Percentiles rank a stretch among this genome's conserved stretches.
Evolutionary conservation across 1,284 basidiomycete genomes (phyloP).

Genomic region (Puccinia brachypodii): DNA sequence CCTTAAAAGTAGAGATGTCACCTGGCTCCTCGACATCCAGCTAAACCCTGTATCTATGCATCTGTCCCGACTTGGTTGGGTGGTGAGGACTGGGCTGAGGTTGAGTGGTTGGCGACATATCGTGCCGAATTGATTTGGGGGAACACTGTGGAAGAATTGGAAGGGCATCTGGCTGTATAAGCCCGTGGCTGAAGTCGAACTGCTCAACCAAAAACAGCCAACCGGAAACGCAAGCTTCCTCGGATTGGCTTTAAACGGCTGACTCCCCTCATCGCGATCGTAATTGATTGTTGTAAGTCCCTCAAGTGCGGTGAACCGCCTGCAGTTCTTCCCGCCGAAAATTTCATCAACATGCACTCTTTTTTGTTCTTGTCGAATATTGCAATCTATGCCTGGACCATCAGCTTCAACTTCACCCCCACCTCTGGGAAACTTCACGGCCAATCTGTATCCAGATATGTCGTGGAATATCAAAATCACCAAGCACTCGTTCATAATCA

Average conservation of each 20-base stretch:
- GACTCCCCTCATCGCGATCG: no score
- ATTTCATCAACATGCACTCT: conserved; percentile 15
- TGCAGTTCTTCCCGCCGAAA: neutral
- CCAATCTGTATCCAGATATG: neutral
- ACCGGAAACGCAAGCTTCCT: neutral
- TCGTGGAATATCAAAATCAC: conserved; percentile 19
- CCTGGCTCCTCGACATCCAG: no score
- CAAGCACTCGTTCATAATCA: neutral
- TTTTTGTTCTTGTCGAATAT: neutral
- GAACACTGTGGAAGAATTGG: neutral
- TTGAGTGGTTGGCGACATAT: no score
- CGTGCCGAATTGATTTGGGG: no score
- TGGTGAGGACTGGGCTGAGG: no score
- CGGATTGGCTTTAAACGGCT: neutral
- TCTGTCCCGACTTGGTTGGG: no score
- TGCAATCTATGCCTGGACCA: neutral
- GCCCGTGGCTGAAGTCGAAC: neutral
- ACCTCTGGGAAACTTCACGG: neutral
- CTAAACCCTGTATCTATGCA: no score
- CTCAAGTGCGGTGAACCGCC: neutral
- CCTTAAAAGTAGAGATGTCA: no score
- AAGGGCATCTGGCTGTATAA: neutral
- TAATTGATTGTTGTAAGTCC: no score
- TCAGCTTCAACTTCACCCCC: neutral
- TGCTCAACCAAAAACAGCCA: neutral